phyloP scores from a whole-genome alignment of 148 eudicot genomes.

The Persicaria tinctoria region DNA sequence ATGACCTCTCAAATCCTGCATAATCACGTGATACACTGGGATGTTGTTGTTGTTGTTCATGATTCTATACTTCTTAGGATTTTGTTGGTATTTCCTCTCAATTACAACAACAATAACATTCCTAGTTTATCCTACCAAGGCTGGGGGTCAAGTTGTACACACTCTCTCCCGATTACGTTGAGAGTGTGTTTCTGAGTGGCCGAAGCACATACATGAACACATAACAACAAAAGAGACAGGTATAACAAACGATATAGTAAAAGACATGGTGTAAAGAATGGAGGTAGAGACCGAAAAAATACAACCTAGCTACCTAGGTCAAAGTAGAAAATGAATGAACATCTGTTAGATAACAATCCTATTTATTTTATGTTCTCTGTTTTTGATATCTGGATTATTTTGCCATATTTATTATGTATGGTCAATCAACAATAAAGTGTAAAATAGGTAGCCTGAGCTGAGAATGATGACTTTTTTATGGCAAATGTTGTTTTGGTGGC shows the following conservation, averaged over 20 bases:
- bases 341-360: not conserved
- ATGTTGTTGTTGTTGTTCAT: too few relatives aligned
- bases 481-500: not conserved
- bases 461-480: not conserved
- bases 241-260: too few relatives aligned
- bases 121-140: too few relatives aligned
- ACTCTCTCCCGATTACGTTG: too few relatives aligned
- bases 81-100: not conserved
- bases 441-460: not conserved
- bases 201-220: too few relatives aligned
- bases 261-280: too few relatives aligned
- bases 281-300: not conserved
- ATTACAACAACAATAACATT: too few relatives aligned
- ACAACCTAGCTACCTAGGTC: not conserved
- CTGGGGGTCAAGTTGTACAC: too few relatives aligned
- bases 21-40: too few relatives aligned
- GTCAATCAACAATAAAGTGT: not conserved
- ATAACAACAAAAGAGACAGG: too few relatives aligned
- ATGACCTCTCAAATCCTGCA: too few relatives aligned
- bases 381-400: not conserved
- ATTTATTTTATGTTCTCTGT: not conserved
- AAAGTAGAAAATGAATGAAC: not conserved
- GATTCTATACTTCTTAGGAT: not conserved
- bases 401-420: not conserved
- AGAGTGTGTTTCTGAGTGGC: too few relatives aligned